phyloP scores from a whole-genome alignment of 2,329 filamentous ascomycete species.

The Sporothrix curviconia region DNA sequence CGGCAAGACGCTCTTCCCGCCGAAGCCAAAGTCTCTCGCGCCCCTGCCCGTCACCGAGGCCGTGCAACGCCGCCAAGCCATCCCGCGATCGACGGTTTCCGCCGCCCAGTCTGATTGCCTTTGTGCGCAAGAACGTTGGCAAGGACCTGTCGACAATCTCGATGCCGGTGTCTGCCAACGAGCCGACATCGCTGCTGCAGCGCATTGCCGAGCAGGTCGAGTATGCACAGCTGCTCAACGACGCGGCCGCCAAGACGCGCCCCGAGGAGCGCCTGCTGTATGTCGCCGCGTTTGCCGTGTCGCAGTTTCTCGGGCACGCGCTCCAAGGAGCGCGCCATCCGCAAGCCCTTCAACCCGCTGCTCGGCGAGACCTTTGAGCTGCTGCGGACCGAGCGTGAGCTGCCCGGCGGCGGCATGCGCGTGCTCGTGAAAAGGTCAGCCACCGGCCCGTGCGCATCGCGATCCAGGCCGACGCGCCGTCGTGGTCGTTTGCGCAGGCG shows the following conservation, averaged over 20 bases:
- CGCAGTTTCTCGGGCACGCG: constrained; percentile 74
- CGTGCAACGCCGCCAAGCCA: constrained; percentile 60
- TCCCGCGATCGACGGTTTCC: constrained; percentile 68
- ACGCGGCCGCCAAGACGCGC: constrained; percentile 57
- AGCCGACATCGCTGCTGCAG: constrained; percentile 82
- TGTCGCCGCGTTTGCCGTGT: constrained; percentile 85
- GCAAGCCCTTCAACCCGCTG: constrained; percentile 96
- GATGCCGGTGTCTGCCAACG: constrained; percentile 96
- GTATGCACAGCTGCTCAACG: constrained; percentile 78
- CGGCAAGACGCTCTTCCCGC: constrained; percentile 59
- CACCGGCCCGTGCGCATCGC: constrained; percentile 90
- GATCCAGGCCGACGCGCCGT: constrained; percentile 79
- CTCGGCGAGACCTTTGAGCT: constrained; percentile 94
- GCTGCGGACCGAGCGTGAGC: constrained; percentile 71
- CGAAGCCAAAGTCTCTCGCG: constrained; percentile 64
- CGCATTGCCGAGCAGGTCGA: constrained; percentile 85
- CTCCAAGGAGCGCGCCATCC: constrained; percentile 82
- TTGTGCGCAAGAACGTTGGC: constrained; percentile 93
- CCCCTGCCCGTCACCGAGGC: constrained; percentile 67
- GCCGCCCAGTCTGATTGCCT: constrained; percentile 87
- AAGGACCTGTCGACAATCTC: constrained; percentile 95
- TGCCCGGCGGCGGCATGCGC: constrained; percentile 67
- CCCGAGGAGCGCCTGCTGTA: constrained; percentile 68
- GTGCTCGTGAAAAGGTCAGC: constrained; percentile 93
- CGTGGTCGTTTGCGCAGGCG: constrained; percentile 83